Evolutionary conservation across 108 stramenopile species (phyloP).

Genomic region (Fragilaria crotonensis): DNA sequence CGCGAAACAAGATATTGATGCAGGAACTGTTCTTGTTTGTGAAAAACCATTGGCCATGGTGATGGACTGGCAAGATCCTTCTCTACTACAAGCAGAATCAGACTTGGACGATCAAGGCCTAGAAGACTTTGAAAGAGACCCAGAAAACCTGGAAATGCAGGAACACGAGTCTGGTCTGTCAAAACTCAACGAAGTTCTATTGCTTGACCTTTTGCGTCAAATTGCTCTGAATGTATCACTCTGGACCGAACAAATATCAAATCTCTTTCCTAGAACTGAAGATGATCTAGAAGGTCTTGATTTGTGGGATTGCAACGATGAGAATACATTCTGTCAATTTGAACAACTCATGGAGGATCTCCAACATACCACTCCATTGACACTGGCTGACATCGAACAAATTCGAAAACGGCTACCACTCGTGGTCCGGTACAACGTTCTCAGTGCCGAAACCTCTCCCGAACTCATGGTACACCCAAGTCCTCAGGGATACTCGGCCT

Average conservation of each 20-base stretch:
- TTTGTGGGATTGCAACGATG: slow-evolving; percentile 45
- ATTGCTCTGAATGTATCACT: slow-evolving; percentile 35
- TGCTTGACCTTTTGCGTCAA: slow-evolving; percentile 36
- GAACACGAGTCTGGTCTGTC: slow-evolving; percentile 24
- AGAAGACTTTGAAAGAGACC: slow-evolving; percentile 26
- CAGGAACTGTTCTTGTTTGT: slow-evolving; percentile 39
- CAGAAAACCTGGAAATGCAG: slow-evolving; percentile 18
- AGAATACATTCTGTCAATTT: slow-evolving; percentile 27
- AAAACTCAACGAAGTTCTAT: slow-evolving; percentile 44
- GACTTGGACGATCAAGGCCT: slow-evolving; percentile 14
- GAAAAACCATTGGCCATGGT: slow-evolving; percentile 57
- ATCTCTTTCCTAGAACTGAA: slow-evolving; percentile 49
- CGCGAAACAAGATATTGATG: slow-evolving; percentile 32
- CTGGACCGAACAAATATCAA: slow-evolving; percentile 42
- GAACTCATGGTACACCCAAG: slow-evolving; percentile 61
- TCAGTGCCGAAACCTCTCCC: slow-evolving; percentile 56
- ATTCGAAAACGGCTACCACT: slow-evolving; percentile 53
- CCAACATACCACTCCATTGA: slow-evolving; percentile 14
- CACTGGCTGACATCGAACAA: slow-evolving; percentile 18
- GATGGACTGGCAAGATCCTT: slow-evolving; percentile 44
- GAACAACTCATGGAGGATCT: slow-evolving; percentile 16
- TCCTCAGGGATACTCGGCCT: slow-evolving; percentile 28
- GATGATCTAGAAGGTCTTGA: slow-evolving; percentile 36
- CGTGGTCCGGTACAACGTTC: slow-evolving; percentile 67
- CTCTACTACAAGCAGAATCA: slow-evolving; percentile 14